phyloP scores from a whole-genome alignment of 2,329 filamentous ascomycete species.

The Colletotrichum limetticola region DNA sequence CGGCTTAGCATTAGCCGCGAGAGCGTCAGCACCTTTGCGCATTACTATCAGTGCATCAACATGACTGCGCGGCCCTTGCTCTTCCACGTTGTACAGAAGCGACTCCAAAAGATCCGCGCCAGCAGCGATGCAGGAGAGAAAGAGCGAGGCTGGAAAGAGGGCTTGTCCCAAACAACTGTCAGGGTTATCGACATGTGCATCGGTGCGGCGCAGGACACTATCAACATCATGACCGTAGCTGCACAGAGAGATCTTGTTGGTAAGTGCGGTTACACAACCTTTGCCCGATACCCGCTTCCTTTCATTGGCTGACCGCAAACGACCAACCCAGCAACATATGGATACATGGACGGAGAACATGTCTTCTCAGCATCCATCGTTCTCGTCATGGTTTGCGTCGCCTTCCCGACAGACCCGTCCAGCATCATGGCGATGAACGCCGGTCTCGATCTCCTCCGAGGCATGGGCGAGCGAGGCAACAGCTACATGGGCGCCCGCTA shows the following conservation, averaged over 20 bases:
- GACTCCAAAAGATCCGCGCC: constrained; percentile 35
- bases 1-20: constrained; percentile 58
- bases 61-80: constrained; percentile 46
- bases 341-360: constrained; percentile 47
- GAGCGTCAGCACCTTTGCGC: constrained; percentile 50
- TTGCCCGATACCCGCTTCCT: too few species aligned
- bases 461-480: constrained; percentile 65
- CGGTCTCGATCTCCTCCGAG: constrained; percentile 56
- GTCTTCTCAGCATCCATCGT: constrained; percentile 45
- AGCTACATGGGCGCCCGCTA: constrained; percentile 55
- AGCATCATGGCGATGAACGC: constrained; percentile 57
- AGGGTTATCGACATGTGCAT: constrained; percentile 46
- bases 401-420: constrained; percentile 57
- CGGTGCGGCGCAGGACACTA: constrained; percentile 43
- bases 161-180: constrained; percentile 44
- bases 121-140: constrained; percentile 23
- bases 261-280: constrained; percentile 39
- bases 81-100: constrained; percentile 43
- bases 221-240: constrained; percentile 39
- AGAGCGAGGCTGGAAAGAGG: constrained; percentile 36
- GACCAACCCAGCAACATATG: constrained; percentile 41
- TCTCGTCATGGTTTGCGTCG: constrained; percentile 49
- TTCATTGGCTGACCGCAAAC: constrained; percentile 24
- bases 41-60: constrained; percentile 49
- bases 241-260: constrained; percentile 55